These are phyloP conservation scores for Xerocomellus dryophilus DNA, from an alignment of 768 basidiomycete genomes.

Conservation along the genomic window DNA sequence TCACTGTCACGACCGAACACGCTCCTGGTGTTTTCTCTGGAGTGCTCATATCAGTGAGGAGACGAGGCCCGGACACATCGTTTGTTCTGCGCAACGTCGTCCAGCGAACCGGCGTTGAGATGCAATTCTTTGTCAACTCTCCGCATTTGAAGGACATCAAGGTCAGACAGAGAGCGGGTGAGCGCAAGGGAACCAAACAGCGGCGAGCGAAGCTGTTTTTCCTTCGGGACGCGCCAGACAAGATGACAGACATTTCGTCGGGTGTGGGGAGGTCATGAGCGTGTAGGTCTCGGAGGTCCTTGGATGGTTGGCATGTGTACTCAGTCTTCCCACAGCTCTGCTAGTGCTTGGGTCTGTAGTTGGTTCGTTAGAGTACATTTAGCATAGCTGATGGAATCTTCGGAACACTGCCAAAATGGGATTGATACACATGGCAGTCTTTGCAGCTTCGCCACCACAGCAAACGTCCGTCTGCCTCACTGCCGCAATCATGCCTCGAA, in stretches of 20 bases:
- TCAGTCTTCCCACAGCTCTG: slow-evolving; percentile 8
- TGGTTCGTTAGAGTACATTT: slow-evolving; percentile 2
- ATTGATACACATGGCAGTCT: slow-evolving; percentile 3
- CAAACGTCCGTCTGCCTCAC: slow-evolving; percentile 12
- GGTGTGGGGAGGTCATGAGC: slow-evolving; percentile 34
- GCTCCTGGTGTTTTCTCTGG: slow-evolving; percentile 86
- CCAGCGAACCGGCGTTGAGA: slow-evolving; percentile 88
- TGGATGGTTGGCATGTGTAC: background rate
- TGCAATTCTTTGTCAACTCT: slow-evolving; percentile 83
- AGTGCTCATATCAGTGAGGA: slow-evolving; percentile 77
- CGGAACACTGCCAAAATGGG: slow-evolving; percentile 17
- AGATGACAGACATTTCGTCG: slow-evolving; percentile 74
- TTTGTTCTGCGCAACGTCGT: slow-evolving; percentile 88
- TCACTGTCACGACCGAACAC: slow-evolving; percentile 74
- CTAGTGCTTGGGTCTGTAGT: background rate
- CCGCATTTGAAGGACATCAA: slow-evolving; percentile 87
- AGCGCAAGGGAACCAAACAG: slow-evolving; percentile 47
- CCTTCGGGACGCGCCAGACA: slow-evolving; percentile 76
- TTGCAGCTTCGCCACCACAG: slow-evolving; percentile 16
- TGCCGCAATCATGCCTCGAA: slow-evolving; percentile 42
- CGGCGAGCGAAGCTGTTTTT: slow-evolving; percentile 82
- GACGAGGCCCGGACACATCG: slow-evolving; percentile 83
- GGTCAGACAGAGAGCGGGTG: slow-evolving; percentile 60
- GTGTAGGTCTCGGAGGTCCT: slow-evolving; percentile 9
- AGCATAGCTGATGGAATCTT: slow-evolving; percentile 6